phyloP scores from a whole-genome alignment of 768 basidiomycete species.

The Lactarius quietus region DNA sequence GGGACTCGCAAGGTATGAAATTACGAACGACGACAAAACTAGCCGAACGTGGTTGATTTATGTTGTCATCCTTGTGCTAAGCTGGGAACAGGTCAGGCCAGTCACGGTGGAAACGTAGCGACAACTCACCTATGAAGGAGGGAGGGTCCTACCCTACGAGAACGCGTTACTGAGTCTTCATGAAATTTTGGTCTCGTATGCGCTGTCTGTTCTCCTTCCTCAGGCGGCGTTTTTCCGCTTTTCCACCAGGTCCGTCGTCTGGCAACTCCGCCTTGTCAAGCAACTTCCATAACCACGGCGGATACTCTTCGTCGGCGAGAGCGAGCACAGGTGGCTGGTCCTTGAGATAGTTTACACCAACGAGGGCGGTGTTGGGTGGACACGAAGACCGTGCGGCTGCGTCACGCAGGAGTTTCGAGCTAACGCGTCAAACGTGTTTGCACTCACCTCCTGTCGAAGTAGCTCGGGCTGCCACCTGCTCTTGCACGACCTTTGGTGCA shows the following conservation, averaged over 20 bases:
- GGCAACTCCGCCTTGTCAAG: constrained; percentile 52
- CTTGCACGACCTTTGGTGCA: not conserved
- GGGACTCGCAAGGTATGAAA: not conserved
- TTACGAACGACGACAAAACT: not conserved
- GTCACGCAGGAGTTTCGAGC: not conserved
- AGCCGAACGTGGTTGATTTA: not conserved
- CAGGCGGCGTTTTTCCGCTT: constrained; percentile 49
- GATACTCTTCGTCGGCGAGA: constrained; percentile 78
- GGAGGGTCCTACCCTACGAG: not conserved
- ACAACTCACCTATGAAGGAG: constrained; percentile 3
- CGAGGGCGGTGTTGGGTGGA: constrained; percentile 65
- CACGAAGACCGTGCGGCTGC: constrained; percentile 51
- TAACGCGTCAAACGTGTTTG: not conserved
- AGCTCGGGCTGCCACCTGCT: not conserved
- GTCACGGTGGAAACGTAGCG: not conserved
- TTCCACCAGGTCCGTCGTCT: constrained; percentile 74
- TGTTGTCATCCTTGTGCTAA: constrained; percentile 3
- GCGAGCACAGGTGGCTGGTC: constrained; percentile 75
- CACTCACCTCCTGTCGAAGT: constrained; percentile 8
- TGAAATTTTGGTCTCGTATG: constrained; percentile 82
- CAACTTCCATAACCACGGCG: constrained; percentile 84
- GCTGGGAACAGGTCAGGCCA: not conserved
- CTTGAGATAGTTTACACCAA: constrained; percentile 81
- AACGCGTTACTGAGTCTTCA: constrained; percentile 62
- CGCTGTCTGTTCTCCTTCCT: constrained; percentile 59